phyloP scores from a whole-genome alignment of 352 stramenopile species.

The Phytophthora macrochlamydospora region DNA sequence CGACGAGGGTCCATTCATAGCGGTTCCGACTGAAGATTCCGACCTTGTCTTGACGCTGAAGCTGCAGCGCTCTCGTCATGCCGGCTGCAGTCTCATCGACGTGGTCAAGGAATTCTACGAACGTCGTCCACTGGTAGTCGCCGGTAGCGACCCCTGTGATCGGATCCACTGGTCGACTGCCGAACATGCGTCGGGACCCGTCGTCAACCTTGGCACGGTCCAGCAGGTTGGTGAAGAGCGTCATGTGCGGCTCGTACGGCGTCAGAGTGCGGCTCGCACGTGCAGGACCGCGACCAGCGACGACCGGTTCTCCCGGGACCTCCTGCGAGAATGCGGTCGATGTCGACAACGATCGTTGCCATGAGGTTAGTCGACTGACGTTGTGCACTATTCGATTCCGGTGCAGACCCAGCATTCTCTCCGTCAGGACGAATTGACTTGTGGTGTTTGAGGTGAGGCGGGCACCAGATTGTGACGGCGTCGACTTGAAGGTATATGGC shows the following conservation, averaged over 20 bases:
- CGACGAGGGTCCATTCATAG: slow-evolving; percentile 64
- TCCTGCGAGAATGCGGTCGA: slow-evolving; percentile 17
- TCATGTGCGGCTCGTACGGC: too few species aligned
- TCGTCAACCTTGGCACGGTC: too few species aligned
- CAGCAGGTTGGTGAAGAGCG: too few species aligned
- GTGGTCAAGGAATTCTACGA: slow-evolving; percentile 47
- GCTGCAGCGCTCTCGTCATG: slow-evolving; percentile 35
- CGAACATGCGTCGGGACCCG: slow-evolving; percentile 46
- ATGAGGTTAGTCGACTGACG: neutral
- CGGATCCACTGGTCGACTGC: slow-evolving; percentile 42
- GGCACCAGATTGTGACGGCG: too few species aligned
- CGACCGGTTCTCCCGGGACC: slow-evolving; percentile 2
- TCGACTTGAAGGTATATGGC: too few species aligned
- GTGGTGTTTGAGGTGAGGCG: too few species aligned
- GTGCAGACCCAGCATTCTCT: too few species aligned
- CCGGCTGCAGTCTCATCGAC: slow-evolving; percentile 40
- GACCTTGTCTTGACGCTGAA: slow-evolving; percentile 51
- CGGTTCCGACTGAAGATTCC: slow-evolving; percentile 62
- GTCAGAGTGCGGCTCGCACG: slow-evolving; percentile 29
- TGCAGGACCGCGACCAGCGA: slow-evolving; percentile 21
- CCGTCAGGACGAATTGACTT: too few species aligned
- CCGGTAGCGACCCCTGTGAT: slow-evolving; percentile 36
- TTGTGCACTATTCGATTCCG: too few species aligned
- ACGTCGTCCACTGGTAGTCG: slow-evolving; percentile 58
- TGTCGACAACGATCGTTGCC: slow-evolving; percentile 8